Base-by-base conservation (phyloP, 2,329 filamentous ascomycete genomes). In the Hypomyces perniciosus region DNA sequence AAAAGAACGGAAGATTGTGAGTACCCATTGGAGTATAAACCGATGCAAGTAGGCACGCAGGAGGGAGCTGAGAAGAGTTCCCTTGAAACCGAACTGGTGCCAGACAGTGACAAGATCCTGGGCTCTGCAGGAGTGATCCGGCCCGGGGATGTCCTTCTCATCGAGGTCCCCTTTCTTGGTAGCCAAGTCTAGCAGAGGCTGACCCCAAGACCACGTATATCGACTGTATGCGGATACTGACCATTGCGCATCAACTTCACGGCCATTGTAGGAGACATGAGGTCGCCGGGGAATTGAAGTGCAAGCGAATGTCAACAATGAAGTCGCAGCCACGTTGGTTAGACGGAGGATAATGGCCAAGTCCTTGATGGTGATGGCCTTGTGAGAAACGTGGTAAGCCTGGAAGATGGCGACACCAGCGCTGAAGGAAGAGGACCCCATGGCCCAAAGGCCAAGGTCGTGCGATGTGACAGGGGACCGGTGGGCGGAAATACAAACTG, bases 131-230 rank as follows among this genome's bases (percentile, higher is more conserved):
- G 70, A 68, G 51, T 81, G 76, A 56, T 83, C 75, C 2, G 85
- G 75, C 33, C 77, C 73, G 0, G 84, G 80, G 8, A 90, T 69
- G 60, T 89, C 84, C 5, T 70, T 69, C 33, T 84, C 65, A 33
- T 85, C 77, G 2, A 90, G 72, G 28, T 77, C 75, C 42, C 77
- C 79, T 59, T 84, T 83, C 57, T 75, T 72, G 2, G 68, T 66
- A 2, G 84, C 81, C 26, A 76, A 65, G 1, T 66, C 59, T 10
- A 91, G 72, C 0, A 90, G 59, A 2, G 68, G 64, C 1, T 63
- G 66, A 2, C 79, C 74, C 86, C 86, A 92, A 44, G 72, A 69
- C 69, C 84, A 91, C 6, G 79, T 86, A 60, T 81, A 81, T 46
- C 81, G 78, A 46, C 69, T 75, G 44, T 85, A 71, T 1, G 82